These are phyloP conservation scores for Gyromitra esculenta DNA, from an alignment of 2,329 filamentous ascomycete species.

Conservation along the genomic window DNA sequence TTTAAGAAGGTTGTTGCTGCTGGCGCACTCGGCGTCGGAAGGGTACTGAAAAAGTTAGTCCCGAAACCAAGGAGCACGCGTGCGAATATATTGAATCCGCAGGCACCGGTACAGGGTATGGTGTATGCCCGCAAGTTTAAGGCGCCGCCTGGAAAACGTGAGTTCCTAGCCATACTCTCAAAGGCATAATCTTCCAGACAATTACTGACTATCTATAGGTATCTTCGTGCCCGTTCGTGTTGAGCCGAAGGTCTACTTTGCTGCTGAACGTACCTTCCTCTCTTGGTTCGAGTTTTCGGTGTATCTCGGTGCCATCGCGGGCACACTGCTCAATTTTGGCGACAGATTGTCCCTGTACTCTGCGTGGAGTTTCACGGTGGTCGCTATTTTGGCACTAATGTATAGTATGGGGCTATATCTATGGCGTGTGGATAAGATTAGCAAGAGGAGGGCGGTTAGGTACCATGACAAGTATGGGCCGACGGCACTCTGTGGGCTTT, in stretches of 20 bases:
- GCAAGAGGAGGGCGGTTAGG: constrained; percentile 80
- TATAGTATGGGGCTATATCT: constrained; percentile 88
- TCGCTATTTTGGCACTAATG: constrained; percentile 79
- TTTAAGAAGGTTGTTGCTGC: constrained; percentile 72
- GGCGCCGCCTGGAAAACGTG: constrained; percentile 68
- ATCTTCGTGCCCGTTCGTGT: constrained; percentile 96
- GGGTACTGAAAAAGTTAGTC: constrained; percentile 51
- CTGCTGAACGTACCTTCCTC: constrained; percentile 93
- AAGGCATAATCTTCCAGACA: background rate
- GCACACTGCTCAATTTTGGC: constrained; percentile 81
- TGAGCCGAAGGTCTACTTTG: constrained; percentile 97
- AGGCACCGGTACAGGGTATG: constrained; percentile 41
- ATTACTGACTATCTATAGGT: constrained; percentile 52
- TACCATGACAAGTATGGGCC: constrained; percentile 94
- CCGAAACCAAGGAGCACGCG: constrained; percentile 50
- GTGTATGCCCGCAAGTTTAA: constrained; percentile 64
- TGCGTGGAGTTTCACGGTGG: constrained; percentile 80
- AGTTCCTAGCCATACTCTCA: constrained; percentile 52
- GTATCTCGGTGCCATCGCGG: constrained; percentile 87
- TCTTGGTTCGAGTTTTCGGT: constrained; percentile 98
- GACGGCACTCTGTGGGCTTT: constrained; percentile 74
- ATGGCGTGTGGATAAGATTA: constrained; percentile 86
- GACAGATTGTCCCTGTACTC: constrained; percentile 72
- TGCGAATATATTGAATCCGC: constrained; percentile 36
- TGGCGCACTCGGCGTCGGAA: constrained; percentile 53